Evolutionary conservation across 2,329 filamentous ascomycete genomes (phyloP).

Genomic region (Stromatinia cepivora): DNA sequence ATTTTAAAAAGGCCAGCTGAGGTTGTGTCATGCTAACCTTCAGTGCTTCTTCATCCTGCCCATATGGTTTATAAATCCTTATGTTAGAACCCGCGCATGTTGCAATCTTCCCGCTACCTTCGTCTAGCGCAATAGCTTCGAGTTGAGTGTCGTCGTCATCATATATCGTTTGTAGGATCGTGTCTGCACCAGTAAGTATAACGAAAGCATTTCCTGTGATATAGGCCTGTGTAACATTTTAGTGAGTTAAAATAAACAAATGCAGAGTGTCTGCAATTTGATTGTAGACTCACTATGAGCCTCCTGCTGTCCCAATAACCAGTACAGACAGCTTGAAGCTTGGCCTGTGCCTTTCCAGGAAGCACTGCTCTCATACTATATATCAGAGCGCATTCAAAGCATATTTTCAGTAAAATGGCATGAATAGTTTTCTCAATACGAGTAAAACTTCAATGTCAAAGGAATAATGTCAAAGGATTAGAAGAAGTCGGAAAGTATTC

Average conservation of each 20-base stretch:
- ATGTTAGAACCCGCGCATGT: constrained; percentile 66
- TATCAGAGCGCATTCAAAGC: constrained; percentile 29
- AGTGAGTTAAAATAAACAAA: constrained; percentile 20
- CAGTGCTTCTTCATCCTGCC: constrained; percentile 66
- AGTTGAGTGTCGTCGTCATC: constrained; percentile 67
- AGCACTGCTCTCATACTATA: constrained; percentile 73
- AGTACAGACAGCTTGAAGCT: constrained; percentile 74
- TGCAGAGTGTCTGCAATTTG: not conserved
- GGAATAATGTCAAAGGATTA: not conserved
- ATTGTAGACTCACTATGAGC: constrained; percentile 61
- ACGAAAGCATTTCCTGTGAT: constrained; percentile 86
- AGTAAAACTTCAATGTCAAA: not conserved
- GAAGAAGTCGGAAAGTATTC: constrained; percentile 6
- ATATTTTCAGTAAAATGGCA: constrained; percentile 18
- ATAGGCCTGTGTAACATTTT: constrained; percentile 62
- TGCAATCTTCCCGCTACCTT: constrained; percentile 81
- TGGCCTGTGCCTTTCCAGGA: constrained; percentile 75
- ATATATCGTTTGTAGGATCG: constrained; percentile 87
- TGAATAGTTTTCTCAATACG: not conserved
- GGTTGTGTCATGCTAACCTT: constrained; percentile 57
- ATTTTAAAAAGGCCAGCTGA: constrained; percentile 9
- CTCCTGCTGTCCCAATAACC: constrained; percentile 72
- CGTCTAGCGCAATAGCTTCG: constrained; percentile 77
- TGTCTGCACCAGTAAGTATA: constrained; percentile 72
- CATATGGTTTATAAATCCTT: constrained; percentile 77